Base-by-base conservation (phyloP, 2,329 filamentous ascomycete species). In the Bipolaris victoriae region DNA sequence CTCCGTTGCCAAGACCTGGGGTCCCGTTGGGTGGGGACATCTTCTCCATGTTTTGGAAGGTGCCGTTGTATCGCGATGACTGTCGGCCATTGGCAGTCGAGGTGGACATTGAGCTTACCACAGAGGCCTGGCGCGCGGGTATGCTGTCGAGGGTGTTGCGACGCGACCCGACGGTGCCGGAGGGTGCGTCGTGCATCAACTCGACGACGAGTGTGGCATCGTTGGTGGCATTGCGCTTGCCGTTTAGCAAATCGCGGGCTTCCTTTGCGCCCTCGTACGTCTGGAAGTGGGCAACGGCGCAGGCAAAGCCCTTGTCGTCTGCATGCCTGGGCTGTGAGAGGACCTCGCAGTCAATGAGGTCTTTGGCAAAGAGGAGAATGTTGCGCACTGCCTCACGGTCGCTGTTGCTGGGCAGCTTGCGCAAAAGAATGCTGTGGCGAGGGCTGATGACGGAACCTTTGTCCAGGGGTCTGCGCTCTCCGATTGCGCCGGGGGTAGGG, bases 361-460 rank as follows among this genome's bases (percentile, higher is more conserved):
- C 85, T 65, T 86, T 85, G 18, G 86, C 84, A 65, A 89, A 88
- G n/a, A 88, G 78, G 5, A 89, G 78, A 79, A 89, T 86, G 70
- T 83, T 86, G 62, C 83, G 81, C 54, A 89, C 79, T 16, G 83
- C 79, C 61, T 88, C 86, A 49, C 79, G 75, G 66, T 81, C 84
- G 41, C 82, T 87, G 69, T 82, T 86, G 57, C 79, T 81, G 3
- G 86, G 84, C 13, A 89, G 78, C 64, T 82, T 85, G 67, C 85
- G 84, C 76, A 89, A 80, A 53, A 86, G 73, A 58, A 89, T 78
- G 51, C 74, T 67, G 48, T 75, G 68, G 33, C 64, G 63, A 43
- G 53, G 60, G 45, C 69, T 71, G 49, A 55, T 49, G 5, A 70
- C 69, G 35, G 67, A 58, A 45, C 58, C 73, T 62, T 72, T 76